Base-by-base conservation (phyloP, 805 yeast genomes). In the Nakazawaea ishiwadae region DNA sequence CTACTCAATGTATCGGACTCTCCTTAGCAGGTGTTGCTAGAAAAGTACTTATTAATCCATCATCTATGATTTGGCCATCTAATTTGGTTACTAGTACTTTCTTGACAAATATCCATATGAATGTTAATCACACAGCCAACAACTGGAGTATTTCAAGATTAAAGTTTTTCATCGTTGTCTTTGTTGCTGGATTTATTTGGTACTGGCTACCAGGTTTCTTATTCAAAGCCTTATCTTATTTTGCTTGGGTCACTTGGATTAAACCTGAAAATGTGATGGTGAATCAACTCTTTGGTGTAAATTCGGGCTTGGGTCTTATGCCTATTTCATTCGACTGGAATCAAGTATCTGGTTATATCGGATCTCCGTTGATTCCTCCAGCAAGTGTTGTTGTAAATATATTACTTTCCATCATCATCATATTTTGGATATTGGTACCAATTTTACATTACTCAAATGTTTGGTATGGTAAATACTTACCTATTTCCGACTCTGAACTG, bases 311-410 rank as follows among this genome's bases (percentile, higher is more conserved):
- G 45, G 88, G 86, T 16, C 53, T 79, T 54, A 58, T 79, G 48
- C 89, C 89, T 9, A 55, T 80, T 34, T 75, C 84, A 14, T 79
- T 82, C 51, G 87, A 81, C 59, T 82, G 86, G 86, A 73, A 73
- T 51, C 77, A 77, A 52, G 64, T 80, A 31, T 71, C 79, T 7
- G 44, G 41, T 4, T 42, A 31, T 20, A 33, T 42, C 4, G 80
- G 80, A 14, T 74, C 81, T 16, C 87, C 88, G 9, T 66, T 82
- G 53, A 67, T 79, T 40, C 81, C 85, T 8, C 87, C 88, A 15
- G 63, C 70, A 16, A 64, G 67, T 41, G 69, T 73, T 4, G 55
- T 66, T 30, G 55, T 60, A 18, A 68, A 68, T 40, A 70, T 73
- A 20, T 58, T 70, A 12, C 61, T 73, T n/a, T 65, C 76, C 17